Conservation (phyloP, 2,329 filamentous ascomycete genomes). For the Pseudogymnoascus sp. region DNA sequence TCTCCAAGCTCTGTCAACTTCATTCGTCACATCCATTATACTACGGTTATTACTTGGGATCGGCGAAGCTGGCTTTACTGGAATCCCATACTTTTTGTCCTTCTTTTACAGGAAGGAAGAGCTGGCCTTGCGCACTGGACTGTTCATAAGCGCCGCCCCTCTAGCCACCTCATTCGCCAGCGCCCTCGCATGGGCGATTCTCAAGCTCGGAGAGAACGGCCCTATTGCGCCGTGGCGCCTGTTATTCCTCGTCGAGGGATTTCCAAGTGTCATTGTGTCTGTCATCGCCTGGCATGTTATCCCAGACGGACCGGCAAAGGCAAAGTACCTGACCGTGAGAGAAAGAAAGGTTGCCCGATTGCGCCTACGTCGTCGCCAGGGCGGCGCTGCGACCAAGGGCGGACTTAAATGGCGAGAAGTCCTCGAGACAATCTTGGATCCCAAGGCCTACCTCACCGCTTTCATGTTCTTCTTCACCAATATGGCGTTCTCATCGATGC, state of each 20-base stretch:
- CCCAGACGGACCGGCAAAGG: conserved; percentile 65
- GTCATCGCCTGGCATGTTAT: conserved; percentile 66
- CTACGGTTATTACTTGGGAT: conserved; percentile 51
- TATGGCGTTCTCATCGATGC: conserved; percentile 79
- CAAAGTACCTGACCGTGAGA: conserved; percentile 51
- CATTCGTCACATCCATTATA: conserved; percentile 50
- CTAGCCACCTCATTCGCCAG: conserved; percentile 77
- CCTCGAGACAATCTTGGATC: conserved; percentile 51
- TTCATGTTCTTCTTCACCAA: conserved; percentile 83
- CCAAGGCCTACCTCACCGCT: conserved; percentile 66
- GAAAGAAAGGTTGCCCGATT: conserved; percentile 63
- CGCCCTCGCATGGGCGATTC: conserved; percentile 69
- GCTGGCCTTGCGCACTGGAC: conserved; percentile 73
- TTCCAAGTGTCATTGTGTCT: conserved; percentile 69
- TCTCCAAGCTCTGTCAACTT: conserved; percentile 58
- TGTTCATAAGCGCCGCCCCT: conserved; percentile 79
- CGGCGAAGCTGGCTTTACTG: conserved; percentile 57
- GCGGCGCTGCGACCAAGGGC: conserved; percentile 10
- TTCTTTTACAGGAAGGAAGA: conserved; percentile 61
- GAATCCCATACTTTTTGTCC: conserved; percentile 55
- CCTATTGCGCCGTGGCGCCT: conserved; percentile 80
- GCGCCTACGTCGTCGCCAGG: conserved; percentile 45
- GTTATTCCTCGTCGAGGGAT: conserved; percentile 76
- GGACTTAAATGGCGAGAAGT: conserved; percentile 49
- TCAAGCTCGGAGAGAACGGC: conserved; percentile 53